phyloP scores from a whole-genome alignment of 345 rosid genomes.

The Clausena lansium region DNA sequence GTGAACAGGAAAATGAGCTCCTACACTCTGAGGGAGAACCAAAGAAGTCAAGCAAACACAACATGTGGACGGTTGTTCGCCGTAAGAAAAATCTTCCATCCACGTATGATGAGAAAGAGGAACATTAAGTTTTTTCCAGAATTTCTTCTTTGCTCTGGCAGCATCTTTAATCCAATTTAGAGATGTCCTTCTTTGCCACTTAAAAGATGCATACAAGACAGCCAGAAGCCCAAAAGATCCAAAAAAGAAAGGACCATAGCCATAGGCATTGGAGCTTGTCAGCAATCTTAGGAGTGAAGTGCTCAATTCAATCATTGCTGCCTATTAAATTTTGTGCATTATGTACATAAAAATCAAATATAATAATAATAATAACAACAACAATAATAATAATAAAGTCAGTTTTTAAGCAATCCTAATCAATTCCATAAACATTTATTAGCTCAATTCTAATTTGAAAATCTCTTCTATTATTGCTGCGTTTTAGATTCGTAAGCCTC shows the following conservation, averaged over 20 bases:
- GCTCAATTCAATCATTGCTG: conserved; percentile 45
- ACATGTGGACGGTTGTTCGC: conserved; percentile 53
- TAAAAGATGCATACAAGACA: conserved; percentile 42
- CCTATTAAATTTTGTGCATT: not conserved
- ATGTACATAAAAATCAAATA: not conserved
- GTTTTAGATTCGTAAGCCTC: not conserved
- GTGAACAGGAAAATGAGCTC: conserved; percentile 42
- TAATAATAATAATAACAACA: no score
- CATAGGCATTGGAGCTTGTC: conserved; percentile 33
- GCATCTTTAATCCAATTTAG: conserved; percentile 63
- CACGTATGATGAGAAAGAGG: conserved; percentile 58
- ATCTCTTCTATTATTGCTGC: not conserved
- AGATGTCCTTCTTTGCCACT: conserved; percentile 59
- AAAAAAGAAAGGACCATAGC: conserved; percentile 32
- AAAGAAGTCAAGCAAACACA: conserved; percentile 58
- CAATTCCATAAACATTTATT: not conserved
- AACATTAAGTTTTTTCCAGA: conserved; percentile 55
- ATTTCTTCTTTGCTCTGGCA: conserved; percentile 53
- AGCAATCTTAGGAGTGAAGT: conserved; percentile 37
- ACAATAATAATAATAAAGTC: not conserved
- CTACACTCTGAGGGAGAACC: conserved; percentile 33
- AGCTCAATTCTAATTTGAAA: not conserved
- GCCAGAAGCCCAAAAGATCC: conserved; percentile 47
- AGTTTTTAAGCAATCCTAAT: not conserved
- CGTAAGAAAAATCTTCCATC: conserved; percentile 50